Conservation (phyloP, 352 stramenopile genomes). For the Plasmopara halstedii region DNA sequence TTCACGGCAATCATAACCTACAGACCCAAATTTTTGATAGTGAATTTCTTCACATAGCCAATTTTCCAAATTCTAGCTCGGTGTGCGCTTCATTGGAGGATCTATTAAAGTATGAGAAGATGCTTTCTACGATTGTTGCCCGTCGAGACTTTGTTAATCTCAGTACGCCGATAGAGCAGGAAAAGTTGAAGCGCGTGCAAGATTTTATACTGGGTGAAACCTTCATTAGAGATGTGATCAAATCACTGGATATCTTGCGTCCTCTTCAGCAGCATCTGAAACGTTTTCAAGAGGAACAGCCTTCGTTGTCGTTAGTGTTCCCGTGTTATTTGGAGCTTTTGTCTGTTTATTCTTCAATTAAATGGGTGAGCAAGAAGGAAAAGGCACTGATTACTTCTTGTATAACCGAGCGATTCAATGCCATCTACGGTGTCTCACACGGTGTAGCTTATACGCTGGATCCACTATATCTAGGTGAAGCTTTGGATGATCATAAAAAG, state of each 20-base stretch:
- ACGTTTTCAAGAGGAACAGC: slow-evolving; percentile 32
- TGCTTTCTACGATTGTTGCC: slow-evolving; percentile 45
- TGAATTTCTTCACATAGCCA: slow-evolving; percentile 9
- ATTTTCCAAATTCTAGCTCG: slow-evolving; percentile 21
- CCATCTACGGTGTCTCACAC: slow-evolving; percentile 53
- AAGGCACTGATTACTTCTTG: slow-evolving; percentile 62
- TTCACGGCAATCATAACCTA: slow-evolving; percentile 38
- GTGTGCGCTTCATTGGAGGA: slow-evolving; percentile 37
- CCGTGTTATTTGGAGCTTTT: slow-evolving; percentile 41
- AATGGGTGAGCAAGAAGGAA: slow-evolving; percentile 65
- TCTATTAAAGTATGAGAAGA: slow-evolving; percentile 41
- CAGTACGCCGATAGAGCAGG: slow-evolving; percentile 29
- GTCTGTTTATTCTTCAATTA: slow-evolving; percentile 41
- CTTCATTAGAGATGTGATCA: slow-evolving; percentile 48
- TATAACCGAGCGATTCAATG: slow-evolving; percentile 52
- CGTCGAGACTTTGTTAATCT: slow-evolving; percentile 52
- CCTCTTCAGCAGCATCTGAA: slow-evolving; percentile 50
- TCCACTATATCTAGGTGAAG: slow-evolving; percentile 38
- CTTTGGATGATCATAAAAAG: slow-evolving; percentile 40
- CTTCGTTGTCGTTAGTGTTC: slow-evolving; percentile 48
- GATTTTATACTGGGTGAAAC: slow-evolving; percentile 60
- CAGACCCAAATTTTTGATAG: slow-evolving; percentile 16
- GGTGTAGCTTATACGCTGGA: slow-evolving; percentile 57
- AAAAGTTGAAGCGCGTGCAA: slow-evolving; percentile 42
- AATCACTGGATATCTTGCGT: slow-evolving; percentile 45